Base-by-base conservation (phyloP, 2,329 filamentous ascomycete genomes). In the Aspergillus sp. region DNA sequence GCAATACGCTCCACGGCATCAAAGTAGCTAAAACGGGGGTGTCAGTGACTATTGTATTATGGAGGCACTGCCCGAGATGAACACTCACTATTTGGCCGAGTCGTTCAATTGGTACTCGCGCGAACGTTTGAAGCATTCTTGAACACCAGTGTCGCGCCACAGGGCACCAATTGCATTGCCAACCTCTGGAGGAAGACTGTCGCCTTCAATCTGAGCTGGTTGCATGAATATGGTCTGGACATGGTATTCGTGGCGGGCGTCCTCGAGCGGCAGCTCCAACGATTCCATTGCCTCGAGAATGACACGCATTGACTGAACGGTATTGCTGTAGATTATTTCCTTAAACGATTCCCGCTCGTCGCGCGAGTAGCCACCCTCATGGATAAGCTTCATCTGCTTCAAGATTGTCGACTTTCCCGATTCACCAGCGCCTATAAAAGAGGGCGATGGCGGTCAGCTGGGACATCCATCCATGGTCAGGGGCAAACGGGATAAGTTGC, bases 171-270 rank as follows among this genome's bases (percentile, higher is more conserved):
- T 95, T 62, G 90, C 90, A 61, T 84, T 86, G 66, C 90, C 90
- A 57, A 96, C 90, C 74, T 95, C 90, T 8, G 88, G 86, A n/a
- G 90, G 89, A 34, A 96, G 78, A 58, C 88, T 88, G 64, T 96
- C 90, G 53, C 90, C 90, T 73, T 96, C 90, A 55, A 96, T 96
- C 75, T 96, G 90, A 53, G 88, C 86, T 43, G 90, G 90, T 69
- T 96, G 90, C 88, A 95, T 95, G 78, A 96, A 96, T 69, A 96
- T 94, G 64, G 90, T 95, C 76, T 96, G 89, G 48, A 96, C 90
- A 68, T 96, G 90, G 73, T 95, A 95, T 72, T 96, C 90, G 77
- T 91, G 88, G 62, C 88, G 83, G 67, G 87, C 86, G 66, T 95
- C 89, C 67, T 93, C 88, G 45, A 96, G 81, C 27, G 90, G 90